Percentiles rank a stretch among this genome's conserved stretches.
Conservation (phyloP, 441 rosid species). For the Bocquillonia castaneifolia region DNA sequence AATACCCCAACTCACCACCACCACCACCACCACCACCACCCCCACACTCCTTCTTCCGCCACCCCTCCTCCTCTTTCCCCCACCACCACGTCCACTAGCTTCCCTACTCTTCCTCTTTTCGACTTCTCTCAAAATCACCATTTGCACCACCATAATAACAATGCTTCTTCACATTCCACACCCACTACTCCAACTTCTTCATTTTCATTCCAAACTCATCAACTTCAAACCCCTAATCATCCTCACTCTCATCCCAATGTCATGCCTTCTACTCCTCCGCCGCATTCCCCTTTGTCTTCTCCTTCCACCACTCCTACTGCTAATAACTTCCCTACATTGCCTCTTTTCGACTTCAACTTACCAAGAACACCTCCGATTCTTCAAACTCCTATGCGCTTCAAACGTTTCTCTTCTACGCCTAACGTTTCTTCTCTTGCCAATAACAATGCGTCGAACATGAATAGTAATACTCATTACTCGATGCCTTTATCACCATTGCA, state of each 20-base stretch:
- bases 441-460: neutral
- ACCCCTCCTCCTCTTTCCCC: constrained; percentile 35
- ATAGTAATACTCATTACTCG: constrained; percentile 21
- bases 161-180: constrained; percentile 26
- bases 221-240: constrained; percentile 23
- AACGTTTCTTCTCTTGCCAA: constrained; percentile 8
- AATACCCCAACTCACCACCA: constrained; percentile 27
- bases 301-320: constrained; percentile 27
- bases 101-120: constrained; percentile 10
- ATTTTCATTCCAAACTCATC: constrained; percentile 41
- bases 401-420: constrained; percentile 28
- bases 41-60: constrained; percentile 25
- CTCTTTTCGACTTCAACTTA: constrained; percentile 43
- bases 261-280: constrained; percentile 36
- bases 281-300: constrained; percentile 37
- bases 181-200: constrained; percentile 39
- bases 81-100: constrained; percentile 13
- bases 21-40: constrained; percentile 13
- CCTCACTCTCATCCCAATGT: constrained; percentile 24
- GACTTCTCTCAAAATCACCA: constrained; percentile 15
- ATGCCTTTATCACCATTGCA: constrained; percentile 36
- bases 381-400: constrained; percentile 42
- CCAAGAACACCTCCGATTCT: constrained; percentile 51
- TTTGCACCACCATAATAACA: constrained; percentile 30
- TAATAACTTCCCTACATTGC: constrained; percentile 35